Percentiles rank a stretch among this genome's conserved stretches.
Evolutionary conservation across 2,329 filamentous ascomycete species (phyloP).

Genomic region (Verticillium albo-atrum): DNA sequence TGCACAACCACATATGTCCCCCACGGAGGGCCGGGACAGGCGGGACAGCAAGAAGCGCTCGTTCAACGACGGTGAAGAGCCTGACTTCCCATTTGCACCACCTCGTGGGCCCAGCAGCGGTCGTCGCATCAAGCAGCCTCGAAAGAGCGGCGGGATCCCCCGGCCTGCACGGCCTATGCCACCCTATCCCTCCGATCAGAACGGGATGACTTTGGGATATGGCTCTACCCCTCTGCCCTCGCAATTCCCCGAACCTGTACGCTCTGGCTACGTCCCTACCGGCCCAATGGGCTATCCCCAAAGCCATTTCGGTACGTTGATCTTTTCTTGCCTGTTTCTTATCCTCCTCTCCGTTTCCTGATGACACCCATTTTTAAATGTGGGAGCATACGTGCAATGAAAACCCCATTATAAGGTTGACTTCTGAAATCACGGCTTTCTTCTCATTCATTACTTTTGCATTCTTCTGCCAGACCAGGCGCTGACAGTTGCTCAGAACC

Average conservation of each 20-base stretch:
- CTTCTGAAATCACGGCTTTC: constrained; percentile 20
- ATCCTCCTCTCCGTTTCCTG: constrained; percentile 5
- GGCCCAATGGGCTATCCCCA: background rate
- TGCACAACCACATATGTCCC: too few species aligned
- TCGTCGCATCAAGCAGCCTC: constrained; percentile 55
- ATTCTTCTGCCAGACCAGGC: background rate
- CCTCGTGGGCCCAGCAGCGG: constrained; percentile 20
- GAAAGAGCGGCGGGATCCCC: constrained; percentile 42
- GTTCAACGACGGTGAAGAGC: constrained; percentile 23
- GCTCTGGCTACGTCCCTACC: constrained; percentile 35
- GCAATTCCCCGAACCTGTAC: constrained; percentile 61
- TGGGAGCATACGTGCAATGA: constrained; percentile 15
- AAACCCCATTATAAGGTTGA: constrained; percentile 16
- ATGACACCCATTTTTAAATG: constrained; percentile 11
- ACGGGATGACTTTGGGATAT: background rate
- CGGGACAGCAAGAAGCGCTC: constrained; percentile 28
- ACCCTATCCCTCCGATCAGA: background rate
- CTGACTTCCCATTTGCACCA: background rate
- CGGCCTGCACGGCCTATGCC: background rate
- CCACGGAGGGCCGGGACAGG: too few species aligned
- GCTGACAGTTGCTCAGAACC: constrained; percentile 10
- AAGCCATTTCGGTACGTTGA: background rate
- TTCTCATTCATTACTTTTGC: background rate
- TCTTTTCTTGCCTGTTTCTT: background rate
- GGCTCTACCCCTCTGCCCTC: background rate